Base-by-base conservation (phyloP, 331 rosid genomes). In the Prunus yedoensis region DNA sequence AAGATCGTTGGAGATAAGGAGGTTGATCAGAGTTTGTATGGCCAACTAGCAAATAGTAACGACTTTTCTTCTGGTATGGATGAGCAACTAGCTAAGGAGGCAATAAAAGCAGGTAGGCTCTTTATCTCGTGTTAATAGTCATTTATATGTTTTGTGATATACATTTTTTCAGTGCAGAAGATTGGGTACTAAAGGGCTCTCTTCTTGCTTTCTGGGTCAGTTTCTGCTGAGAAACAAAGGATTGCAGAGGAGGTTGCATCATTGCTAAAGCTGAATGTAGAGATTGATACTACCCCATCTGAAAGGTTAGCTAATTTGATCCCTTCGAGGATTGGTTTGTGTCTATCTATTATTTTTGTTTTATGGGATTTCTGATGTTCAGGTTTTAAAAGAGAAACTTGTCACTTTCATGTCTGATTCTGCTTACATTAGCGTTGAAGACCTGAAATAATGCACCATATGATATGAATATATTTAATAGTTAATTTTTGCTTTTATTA, bases 231-330 rank as follows among this genome's bases (percentile, higher is more conserved):
- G 86, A 94, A 84, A 87, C 92, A 89, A 74, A 92, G 94, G 77
- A 82, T 94, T 73, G 93, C 97, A 1, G 83, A 90, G 88, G 89
- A 86, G 78, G 93, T 94, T 61, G 96, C 97, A 49, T 92, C 96
- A 3, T 7, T 82, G 82, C 91, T 94, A 32, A 94, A 89, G 88
- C 82, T 94, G 85, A 92, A 90, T 74, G 96, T 94, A 58, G 90
- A 89, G 54, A 84, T 94, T 76, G 85, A 90, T 81, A 88, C 96
- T 62, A 38, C 85, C 85, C 82, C 85, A 65, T 85, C 93, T 41
- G 92, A 92, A 81, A 94, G 96, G 99, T 90, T 68, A 16, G 25
- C 3, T 27, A 45, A 20, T n/a, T 20, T 3, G 1, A 21, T 8
- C 1, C 8, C 17, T 41, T 66, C 53, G 43, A 17, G 16, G 1